Base-by-base conservation (phyloP, 1,284 basidiomycete genomes). In the Mycena sp. region DNA sequence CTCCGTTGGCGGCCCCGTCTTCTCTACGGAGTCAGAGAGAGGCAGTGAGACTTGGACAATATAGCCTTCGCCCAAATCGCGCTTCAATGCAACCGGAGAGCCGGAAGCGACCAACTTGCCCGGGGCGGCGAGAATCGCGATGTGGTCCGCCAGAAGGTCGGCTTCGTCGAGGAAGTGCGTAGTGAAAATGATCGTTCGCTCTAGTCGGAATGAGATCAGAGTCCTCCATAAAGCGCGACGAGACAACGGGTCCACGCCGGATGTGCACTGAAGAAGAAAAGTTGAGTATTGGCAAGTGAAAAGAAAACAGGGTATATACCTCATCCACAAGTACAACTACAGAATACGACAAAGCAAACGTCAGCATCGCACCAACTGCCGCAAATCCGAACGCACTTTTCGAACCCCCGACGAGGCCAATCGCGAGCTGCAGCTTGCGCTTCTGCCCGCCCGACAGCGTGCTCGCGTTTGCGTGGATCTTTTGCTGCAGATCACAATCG, bases 361-460 rank as follows among this genome's bases (percentile, higher is more conserved):
- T 41, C 32, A 58, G 19, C 61, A 32, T 35, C 30, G 25, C 73
- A 45, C 30, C 54, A 26, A 23, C 11, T 23, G n/a, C n/a, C 12
- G 51, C 28, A 30, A 69, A n/a, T n/a, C n/a, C 32, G 9, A 35
- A 35, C 75, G 67, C 67, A 89, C 87, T 85, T 70, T 85, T 86
- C 2, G 90, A 91, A 0, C 90, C 90, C 4, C 91, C 92, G 11
- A 93, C 82, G 10, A 94, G 75, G 4, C 92, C 92, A 64, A 91
- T 87, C 1, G 92, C 92, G 19, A 94, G 79, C 71, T 94, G 91
- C 25, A 94, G 78, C 77, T 93, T 93, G 70, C 92, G 77, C 78
- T 94, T 94, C 79, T 94, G 92, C 7, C 92, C 92, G 1, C 92
- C 92, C 32, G 86, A 89, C 21, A 94, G 80, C 5, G 86, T 89